These are phyloP conservation scores for Mycena latifolia DNA, from an alignment of 768 basidiomycete species.

Conservation along the genomic window DNA sequence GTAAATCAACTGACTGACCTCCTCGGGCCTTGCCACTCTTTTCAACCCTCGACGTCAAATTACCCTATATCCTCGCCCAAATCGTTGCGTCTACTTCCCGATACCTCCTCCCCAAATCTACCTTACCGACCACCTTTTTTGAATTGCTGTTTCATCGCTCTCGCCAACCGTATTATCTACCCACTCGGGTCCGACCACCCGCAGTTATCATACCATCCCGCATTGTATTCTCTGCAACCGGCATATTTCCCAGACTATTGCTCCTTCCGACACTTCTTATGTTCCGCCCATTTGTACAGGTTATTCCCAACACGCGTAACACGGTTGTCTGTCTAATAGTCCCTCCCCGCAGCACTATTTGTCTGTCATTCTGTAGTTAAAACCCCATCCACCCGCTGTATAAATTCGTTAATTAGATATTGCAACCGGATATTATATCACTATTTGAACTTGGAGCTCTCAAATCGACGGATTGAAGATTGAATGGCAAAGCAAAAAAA, in stretches of 20 bases:
- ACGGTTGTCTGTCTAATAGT: constrained; percentile 80
- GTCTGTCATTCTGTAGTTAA: constrained; percentile 81
- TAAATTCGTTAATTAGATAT: constrained; percentile 60
- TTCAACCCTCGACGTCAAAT: constrained; percentile 26
- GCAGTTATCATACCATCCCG: constrained; percentile 64
- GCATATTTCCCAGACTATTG: constrained; percentile 71
- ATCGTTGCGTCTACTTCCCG: constrained; percentile 40
- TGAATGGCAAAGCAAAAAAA: constrained; percentile 2
- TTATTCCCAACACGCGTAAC: constrained; percentile 63
- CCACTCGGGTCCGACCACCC: constrained; percentile 52
- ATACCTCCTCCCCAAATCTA: constrained; percentile 44
- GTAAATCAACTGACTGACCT: constrained; percentile 57
- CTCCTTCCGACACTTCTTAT: constrained; percentile 61
- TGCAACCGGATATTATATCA: constrained; percentile 41
- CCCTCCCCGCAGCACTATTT: constrained; percentile 67
- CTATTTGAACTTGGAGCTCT: constrained; percentile 29
- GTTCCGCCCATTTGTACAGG: constrained; percentile 71
- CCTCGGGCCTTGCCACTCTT: constrained; percentile 24
- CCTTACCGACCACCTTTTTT: constrained; percentile 47
- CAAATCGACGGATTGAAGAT: background rate
- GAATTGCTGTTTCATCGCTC: constrained; percentile 37
- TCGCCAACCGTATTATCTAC: constrained; percentile 48
- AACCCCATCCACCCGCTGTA: constrained; percentile 62
- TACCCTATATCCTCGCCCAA: constrained; percentile 37
- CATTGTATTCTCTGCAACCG: constrained; percentile 81